Conservation (phyloP, 2,329 filamentous ascomycete species). For the Verticillium tricorpus region DNA sequence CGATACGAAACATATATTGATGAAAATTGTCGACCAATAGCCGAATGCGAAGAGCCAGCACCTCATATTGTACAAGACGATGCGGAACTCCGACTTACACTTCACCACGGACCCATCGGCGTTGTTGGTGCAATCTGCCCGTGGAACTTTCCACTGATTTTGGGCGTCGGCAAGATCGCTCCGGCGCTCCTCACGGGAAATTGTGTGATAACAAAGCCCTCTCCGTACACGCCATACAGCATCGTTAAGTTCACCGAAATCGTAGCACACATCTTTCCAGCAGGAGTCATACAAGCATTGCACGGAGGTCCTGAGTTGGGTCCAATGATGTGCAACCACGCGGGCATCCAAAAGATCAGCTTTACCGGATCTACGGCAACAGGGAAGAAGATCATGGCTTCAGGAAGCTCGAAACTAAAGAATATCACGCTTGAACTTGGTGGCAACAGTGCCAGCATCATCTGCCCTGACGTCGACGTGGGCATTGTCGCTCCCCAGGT, state of each 20-base stretch:
- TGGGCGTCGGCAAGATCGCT: conserved; percentile 49
- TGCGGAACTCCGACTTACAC: neutral
- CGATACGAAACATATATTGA: neutral
- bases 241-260: conserved; percentile 49
- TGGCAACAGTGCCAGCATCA: conserved; percentile 56
- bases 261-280: conserved; percentile 41
- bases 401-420: conserved; percentile 47
- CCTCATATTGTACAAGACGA: conserved; percentile 1
- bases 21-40: neutral
- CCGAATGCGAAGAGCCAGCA: neutral
- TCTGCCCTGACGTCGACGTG: conserved; percentile 53
- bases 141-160: conserved; percentile 54
- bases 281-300: conserved; percentile 51
- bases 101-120: conserved; percentile 26
- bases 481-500: conserved; percentile 24
- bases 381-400: conserved; percentile 43
- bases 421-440: conserved; percentile 52
- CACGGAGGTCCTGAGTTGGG: conserved; percentile 52
- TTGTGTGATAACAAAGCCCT: conserved; percentile 51
- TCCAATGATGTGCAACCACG: conserved; percentile 48
- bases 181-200: conserved; percentile 55
- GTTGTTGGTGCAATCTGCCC: conserved; percentile 41
- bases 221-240: conserved; percentile 50
- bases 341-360: conserved; percentile 50
- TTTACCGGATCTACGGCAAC: conserved; percentile 54